Conservation (phyloP, 176 grass and related monocot genomes). For the Triticum monococcum region DNA sequence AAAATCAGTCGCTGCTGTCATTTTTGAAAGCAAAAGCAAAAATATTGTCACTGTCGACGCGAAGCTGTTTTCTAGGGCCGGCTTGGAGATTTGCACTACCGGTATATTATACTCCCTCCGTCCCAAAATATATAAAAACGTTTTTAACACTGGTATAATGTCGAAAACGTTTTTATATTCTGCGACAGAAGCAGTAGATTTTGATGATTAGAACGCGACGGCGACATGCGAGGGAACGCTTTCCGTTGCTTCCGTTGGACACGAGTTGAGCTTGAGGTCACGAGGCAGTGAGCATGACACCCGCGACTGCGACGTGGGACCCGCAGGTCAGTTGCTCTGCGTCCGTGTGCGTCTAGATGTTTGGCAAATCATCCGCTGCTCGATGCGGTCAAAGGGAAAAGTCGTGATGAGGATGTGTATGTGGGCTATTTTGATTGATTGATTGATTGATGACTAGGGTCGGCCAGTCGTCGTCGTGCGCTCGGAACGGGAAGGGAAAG, state of each 20-base stretch:
- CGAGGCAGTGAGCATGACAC: not conserved
- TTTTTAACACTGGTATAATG: too few species aligned
- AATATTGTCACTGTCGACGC: not conserved
- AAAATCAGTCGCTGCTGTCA: accelerated
- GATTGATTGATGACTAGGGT: too few species aligned
- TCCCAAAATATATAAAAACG: too few species aligned
- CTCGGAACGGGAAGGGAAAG: not conserved
- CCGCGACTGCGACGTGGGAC: accelerated
- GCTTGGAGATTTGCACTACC: not conserved
- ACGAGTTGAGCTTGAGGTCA: not conserved
- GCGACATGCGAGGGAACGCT: not conserved
- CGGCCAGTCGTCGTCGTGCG: not conserved
- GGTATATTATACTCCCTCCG: too few species aligned
- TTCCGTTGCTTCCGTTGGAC: not conserved
- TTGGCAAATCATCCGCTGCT: not conserved
- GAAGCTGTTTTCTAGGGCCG: not conserved
- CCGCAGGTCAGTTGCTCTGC: not conserved
- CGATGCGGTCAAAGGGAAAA: not conserved
- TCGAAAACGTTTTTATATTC: too few species aligned
- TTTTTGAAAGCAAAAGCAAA: not conserved
- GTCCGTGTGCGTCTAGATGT: not conserved
- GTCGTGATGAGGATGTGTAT: not conserved
- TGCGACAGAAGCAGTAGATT: too few species aligned
- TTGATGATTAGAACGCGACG: too few species aligned
- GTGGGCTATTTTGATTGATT: not conserved